These are phyloP conservation scores for Rhizopogon vinicolor DNA, from an alignment of 768 basidiomycete genomes.

Conservation along the genomic window DNA sequence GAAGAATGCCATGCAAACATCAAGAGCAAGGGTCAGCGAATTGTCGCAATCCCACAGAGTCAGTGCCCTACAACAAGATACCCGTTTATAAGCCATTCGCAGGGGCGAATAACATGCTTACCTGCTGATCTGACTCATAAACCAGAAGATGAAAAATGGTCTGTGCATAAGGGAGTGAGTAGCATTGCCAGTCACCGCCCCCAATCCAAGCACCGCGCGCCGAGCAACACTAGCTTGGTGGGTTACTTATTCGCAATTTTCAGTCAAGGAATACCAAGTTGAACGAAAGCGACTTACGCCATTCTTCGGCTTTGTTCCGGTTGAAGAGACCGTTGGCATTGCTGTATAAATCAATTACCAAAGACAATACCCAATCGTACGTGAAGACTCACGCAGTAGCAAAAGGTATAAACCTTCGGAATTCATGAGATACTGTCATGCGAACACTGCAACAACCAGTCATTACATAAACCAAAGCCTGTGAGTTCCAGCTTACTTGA, in stretches of 20 bases:
- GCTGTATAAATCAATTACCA: slow-evolving; percentile 21
- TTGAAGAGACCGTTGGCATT: slow-evolving; percentile 44
- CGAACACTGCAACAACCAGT: slow-evolving; percentile 42
- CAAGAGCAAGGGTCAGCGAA: slow-evolving; percentile 53
- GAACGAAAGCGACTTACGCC: slow-evolving; percentile 43
- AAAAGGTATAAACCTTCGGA: slow-evolving; percentile 58
- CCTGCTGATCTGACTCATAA: slow-evolving; percentile 67
- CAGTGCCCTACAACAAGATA: slow-evolving; percentile 37
- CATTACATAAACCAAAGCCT: not conserved
- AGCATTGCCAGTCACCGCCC: slow-evolving; percentile 51
- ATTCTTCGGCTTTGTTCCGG: slow-evolving; percentile 57
- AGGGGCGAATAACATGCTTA: slow-evolving; percentile 14
- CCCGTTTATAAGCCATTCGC: slow-evolving; percentile 1
- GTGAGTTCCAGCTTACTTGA: slow-evolving; percentile 23
- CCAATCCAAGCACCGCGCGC: slow-evolving; percentile 54
- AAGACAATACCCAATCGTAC: not conserved
- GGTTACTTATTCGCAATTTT: slow-evolving; percentile 36
- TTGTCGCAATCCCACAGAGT: slow-evolving; percentile 59
- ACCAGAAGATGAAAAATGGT: slow-evolving; percentile 73
- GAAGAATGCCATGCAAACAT: slow-evolving; percentile 57
- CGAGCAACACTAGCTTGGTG: slow-evolving; percentile 59
- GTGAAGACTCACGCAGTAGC: slow-evolving; percentile 44
- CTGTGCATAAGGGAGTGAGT: slow-evolving; percentile 46
- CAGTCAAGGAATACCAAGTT: slow-evolving; percentile 2
- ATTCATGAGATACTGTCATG: slow-evolving; percentile 68